phyloP scores from a whole-genome alignment of 129 eudicot species.

The Tanacetum coccineum region DNA sequence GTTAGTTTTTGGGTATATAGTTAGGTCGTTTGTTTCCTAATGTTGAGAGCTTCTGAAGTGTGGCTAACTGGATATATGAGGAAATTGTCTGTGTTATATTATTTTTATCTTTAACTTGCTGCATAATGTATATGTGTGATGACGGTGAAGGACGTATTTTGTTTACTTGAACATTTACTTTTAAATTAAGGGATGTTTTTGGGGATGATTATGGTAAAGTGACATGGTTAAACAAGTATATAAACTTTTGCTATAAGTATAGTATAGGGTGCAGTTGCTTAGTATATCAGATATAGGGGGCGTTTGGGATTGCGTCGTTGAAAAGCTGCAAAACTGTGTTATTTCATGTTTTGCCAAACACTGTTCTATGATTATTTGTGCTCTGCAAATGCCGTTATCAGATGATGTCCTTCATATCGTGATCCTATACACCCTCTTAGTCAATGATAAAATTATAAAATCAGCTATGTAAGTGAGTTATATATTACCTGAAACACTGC shows the following conservation, averaged over 20 bases:
- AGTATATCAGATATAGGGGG: neutral
- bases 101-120: no score
- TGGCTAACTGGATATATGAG: neutral
- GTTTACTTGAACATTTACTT: no score
- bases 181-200: no score
- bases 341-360: no score
- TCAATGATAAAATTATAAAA: neutral
- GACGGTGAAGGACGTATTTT: no score
- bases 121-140: no score
- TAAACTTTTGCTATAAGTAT: neutral
- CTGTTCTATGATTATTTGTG: no score
- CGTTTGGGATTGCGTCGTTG: no score
- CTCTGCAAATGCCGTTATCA: no score
- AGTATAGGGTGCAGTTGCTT: neutral
- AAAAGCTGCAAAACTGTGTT: no score
- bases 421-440: neutral
- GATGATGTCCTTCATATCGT: no score
- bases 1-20: constrained; percentile 8
- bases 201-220: neutral
- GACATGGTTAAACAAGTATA: constrained; percentile 5
- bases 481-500: neutral
- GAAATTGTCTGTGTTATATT: neutral
- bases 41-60: neutral
- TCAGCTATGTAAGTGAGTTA: neutral
- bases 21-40: neutral